phyloP scores from a whole-genome alignment of 176 grass and related monocot genomes.

The Panicum miliaceum region DNA sequence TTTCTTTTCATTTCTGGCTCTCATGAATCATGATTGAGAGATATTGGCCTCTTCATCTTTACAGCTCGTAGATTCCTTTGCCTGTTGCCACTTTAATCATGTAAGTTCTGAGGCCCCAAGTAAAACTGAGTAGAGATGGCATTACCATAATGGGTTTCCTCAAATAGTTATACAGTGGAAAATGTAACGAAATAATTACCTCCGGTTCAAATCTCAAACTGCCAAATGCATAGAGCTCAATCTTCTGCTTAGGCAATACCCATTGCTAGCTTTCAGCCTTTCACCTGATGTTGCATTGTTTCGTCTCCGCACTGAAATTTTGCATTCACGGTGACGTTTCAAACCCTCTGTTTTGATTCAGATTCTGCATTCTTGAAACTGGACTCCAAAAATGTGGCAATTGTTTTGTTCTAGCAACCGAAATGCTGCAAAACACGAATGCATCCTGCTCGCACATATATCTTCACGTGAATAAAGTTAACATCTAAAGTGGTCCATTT shows the following conservation, averaged over 20 bases:
- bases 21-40: slow-evolving; percentile 43
- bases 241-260: neutral
- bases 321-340: neutral
- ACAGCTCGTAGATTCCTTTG: slow-evolving; percentile 56
- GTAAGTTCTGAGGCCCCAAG: slow-evolving; percentile 38
- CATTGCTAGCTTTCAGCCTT: neutral
- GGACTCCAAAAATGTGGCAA: neutral
- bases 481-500: slow-evolving; percentile 18
- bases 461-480: slow-evolving; percentile 34
- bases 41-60: slow-evolving; percentile 51
- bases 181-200: neutral
- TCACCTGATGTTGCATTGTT: neutral
- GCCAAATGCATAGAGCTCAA: neutral
- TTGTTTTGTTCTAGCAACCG: neutral
- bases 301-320: neutral
- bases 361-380: neutral
- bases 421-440: neutral
- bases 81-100: slow-evolving; percentile 52
- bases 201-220: neutral
- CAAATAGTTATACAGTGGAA: neutral
- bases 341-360: neutral
- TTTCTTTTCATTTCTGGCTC: neutral
- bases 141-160: slow-evolving; percentile 28
- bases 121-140: slow-evolving; percentile 18
- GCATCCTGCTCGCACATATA: neutral